Conservation (phyloP, 208 protist species). For the Angomonas ambiguus region DNA sequence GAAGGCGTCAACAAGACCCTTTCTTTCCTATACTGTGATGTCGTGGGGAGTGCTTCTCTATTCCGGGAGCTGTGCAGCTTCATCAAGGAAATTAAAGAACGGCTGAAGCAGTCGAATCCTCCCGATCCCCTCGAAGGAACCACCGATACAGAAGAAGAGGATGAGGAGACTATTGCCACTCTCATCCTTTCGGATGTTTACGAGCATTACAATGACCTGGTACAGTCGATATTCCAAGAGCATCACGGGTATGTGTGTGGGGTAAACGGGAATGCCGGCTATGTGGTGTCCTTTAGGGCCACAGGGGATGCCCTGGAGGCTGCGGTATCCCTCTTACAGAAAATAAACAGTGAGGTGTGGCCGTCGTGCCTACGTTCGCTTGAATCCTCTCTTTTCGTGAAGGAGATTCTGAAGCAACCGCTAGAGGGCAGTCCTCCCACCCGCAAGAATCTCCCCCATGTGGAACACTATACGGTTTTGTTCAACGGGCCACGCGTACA, state of each 20-base stretch:
- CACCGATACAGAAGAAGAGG: constrained; percentile 20
- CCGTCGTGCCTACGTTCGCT: constrained; percentile 42
- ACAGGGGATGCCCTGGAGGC: constrained; percentile 51
- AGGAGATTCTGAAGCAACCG: constrained; percentile 34
- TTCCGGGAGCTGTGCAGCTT: neutral
- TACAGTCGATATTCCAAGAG: constrained; percentile 35
- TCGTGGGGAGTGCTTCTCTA: neutral
- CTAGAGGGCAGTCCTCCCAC: neutral
- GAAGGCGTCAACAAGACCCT: neutral
- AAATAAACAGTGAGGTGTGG: constrained; percentile 45
- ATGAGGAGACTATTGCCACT: constrained; percentile 16
- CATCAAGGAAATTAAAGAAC: neutral
- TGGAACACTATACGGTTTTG: constrained; percentile 21
- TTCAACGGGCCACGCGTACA: constrained; percentile 72
- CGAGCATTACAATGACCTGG: constrained; percentile 70
- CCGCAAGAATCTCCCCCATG: neutral
- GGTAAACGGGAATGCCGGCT: constrained; percentile 52
- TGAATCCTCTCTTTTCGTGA: constrained; percentile 59
- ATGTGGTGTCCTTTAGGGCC: constrained; percentile 54
- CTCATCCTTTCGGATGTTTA: constrained; percentile 33
- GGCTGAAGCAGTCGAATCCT: neutral
- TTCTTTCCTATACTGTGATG: constrained; percentile 8
- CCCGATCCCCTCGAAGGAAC: constrained; percentile 17
- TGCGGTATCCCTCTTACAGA: constrained; percentile 52
- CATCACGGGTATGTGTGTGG: constrained; percentile 54